phyloP scores from a whole-genome alignment of 768 basidiomycete species.

The Crassisporium funariophilum region DNA sequence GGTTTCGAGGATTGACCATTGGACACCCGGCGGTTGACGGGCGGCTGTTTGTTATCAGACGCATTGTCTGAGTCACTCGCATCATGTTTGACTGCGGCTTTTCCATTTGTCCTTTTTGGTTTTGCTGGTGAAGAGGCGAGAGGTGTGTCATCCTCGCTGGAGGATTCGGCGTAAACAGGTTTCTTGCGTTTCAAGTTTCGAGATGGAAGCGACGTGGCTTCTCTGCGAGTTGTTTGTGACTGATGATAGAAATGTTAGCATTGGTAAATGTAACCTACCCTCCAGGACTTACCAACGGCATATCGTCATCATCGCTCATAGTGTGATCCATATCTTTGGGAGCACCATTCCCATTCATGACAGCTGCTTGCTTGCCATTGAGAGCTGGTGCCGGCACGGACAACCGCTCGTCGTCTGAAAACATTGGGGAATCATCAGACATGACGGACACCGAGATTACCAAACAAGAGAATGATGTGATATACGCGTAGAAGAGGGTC shows the following conservation, averaged over 20 bases:
- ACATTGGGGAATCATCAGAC: constrained; percentile 44
- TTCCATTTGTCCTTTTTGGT: constrained; percentile 40
- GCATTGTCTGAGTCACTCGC: constrained; percentile 40
- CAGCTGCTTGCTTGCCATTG: constrained; percentile 34
- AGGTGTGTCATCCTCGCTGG: constrained; percentile 73
- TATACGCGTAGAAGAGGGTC: constrained; percentile 13
- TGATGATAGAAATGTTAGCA: constrained; percentile 27
- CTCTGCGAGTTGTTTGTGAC: constrained; percentile 58
- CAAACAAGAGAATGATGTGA: constrained; percentile 11
- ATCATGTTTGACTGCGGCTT: constrained; percentile 32
- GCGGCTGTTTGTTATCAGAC: constrained; percentile 41
- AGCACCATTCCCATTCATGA: constrained; percentile 47
- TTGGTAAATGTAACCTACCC: constrained; percentile 13
- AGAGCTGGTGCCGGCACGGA: constrained; percentile 42
- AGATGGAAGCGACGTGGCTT: constrained; percentile 43
- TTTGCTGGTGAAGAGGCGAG: constrained; percentile 75
- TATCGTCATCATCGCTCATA: constrained; percentile 73
- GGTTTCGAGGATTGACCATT: constrained; percentile 54
- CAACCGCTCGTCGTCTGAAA: constrained; percentile 62
- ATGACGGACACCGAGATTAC: constrained; percentile 15
- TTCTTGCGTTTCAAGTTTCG: constrained; percentile 64
- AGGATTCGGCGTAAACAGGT: constrained; percentile 52
- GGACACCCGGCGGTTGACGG: constrained; percentile 47
- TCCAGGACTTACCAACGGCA: constrained; percentile 61
- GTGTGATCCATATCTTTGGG: constrained; percentile 40